These are phyloP conservation scores for Camellia oleifera DNA, from an alignment of 179 eudicot species.

Conservation along the genomic window DNA sequence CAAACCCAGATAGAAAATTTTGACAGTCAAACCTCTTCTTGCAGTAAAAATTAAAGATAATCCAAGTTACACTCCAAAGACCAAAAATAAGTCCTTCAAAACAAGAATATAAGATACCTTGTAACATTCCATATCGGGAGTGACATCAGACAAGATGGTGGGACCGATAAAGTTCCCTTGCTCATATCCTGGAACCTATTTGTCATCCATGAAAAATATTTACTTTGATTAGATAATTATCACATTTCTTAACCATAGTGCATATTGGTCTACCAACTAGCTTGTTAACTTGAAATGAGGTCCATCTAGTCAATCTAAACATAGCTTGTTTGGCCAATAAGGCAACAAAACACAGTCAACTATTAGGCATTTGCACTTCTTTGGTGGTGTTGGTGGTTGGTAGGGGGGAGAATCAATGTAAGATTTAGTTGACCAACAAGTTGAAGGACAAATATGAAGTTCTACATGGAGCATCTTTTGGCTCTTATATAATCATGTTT, in stretches of 20 bases:
- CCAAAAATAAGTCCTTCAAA: neutral
- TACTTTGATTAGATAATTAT: neutral
- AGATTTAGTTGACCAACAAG: neutral
- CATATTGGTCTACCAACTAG: neutral
- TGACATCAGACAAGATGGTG: slow-evolving; percentile 83
- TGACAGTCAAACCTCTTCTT: neutral
- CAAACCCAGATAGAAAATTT: neutral
- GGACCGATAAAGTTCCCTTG: slow-evolving; percentile 94
- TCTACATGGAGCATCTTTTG: neutral
- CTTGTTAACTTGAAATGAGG: neutral
- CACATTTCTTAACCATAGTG: neutral
- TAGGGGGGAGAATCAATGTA: neutral
- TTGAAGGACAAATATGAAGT: neutral
- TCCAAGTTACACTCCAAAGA: neutral
- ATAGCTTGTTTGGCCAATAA: slow-evolving; percentile 4
- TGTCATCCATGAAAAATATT: slow-evolving; percentile 9
- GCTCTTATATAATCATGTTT: neutral
- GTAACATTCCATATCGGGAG: slow-evolving; percentile 91
- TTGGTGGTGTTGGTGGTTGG: no score
- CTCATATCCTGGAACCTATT: slow-evolving; percentile 92
- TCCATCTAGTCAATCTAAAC: neutral
- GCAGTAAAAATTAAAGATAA: neutral
- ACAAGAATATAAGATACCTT: slow-evolving; percentile 45
- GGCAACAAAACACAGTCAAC: neutral
- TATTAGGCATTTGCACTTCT: neutral